Base-by-base conservation (phyloP, 345 rosid species). In the Sonneratia alba region DNA sequence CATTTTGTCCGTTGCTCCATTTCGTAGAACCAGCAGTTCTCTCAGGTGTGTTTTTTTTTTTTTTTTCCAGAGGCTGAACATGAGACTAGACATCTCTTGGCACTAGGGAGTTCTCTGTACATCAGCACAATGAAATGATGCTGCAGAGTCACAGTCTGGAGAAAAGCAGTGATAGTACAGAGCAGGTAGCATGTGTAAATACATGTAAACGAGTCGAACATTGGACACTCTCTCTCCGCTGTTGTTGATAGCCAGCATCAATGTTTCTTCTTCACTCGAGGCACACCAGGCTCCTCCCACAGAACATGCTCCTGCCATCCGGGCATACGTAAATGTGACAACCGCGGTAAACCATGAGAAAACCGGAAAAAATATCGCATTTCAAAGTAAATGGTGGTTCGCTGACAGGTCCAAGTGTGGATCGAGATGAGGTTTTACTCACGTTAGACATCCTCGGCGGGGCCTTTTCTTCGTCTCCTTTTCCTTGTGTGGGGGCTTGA, bases 401-500 rank as follows among this genome's bases (percentile, higher is more conserved):
- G 55, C 16, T 16, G 15, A 49, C 18, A 3, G 13, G 18, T 61
- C 8, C 15, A 61, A 24, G 34, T 18, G 16, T 11, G 22, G 36
- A 14, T 7, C 16, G 59, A 70, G 70, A 21, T 8, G 65, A 64
- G 55, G 49, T 57, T 73, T 42, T 27, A 90, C 97, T 79, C 16
- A 95, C 97, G 85, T 49, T 64, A 92, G 84, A 80, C 96, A 92
- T 40, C 97, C 96, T 67, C 79, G 87, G 57, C 72, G 81, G 4
- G 77, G 79, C 88, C 85, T 94, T 78, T 81, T 86, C 68, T 86
- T 84, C 84, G 81, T 89, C 80, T 92, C 97, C 74, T 92, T 89
- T 69, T 82, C 89, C 79, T 90, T 89, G 72, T 78, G 89, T 56
- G 83, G 79, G 1, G 97, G 96, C 76, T 86, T 92, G 77, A 95